phyloP scores from a whole-genome alignment of 1,139 yeast species.

The Suhomyces anneliseae region DNA sequence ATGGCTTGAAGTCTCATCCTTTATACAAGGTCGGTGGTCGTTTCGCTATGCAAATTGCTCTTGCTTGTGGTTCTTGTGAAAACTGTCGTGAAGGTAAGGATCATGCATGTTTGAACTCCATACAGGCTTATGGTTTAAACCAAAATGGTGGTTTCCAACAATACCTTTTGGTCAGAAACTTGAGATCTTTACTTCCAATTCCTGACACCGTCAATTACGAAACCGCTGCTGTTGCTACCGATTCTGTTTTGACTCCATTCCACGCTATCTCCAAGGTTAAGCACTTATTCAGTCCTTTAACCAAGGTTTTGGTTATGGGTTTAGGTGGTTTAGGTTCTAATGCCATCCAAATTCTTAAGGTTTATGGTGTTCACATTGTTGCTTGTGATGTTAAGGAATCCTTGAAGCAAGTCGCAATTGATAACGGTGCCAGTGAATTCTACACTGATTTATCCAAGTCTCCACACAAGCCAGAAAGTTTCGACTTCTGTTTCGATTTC shows the following conservation, averaged over 20 bases:
- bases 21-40: constrained; percentile 35
- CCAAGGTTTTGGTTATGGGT: constrained; percentile 47
- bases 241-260: constrained; percentile 52
- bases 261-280: constrained; percentile 48
- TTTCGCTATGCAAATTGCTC: constrained; percentile 36
- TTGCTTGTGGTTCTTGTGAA: constrained; percentile 47
- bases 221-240: constrained; percentile 50
- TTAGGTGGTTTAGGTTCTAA: constrained; percentile 54
- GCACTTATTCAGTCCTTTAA: constrained; percentile 31
- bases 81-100: constrained; percentile 46
- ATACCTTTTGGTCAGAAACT: constrained; percentile 39
- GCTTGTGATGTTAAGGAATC: constrained; percentile 41
- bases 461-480: constrained; percentile 30
- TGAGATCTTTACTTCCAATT: constrained; percentile 40
- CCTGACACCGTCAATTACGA: constrained; percentile 48
- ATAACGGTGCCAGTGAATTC: constrained; percentile 47
- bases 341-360: constrained; percentile 46
- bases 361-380: constrained; percentile 42
- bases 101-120: constrained; percentile 31
- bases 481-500: constrained; percentile 46
- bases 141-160: constrained; percentile 54
- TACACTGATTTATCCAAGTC: constrained; percentile 32
- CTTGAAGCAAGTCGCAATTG: constrained; percentile 28
- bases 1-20: constrained; percentile 24
- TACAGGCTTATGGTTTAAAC: constrained; percentile 42